Evolutionary conservation across 2,329 filamentous ascomycete species (phyloP).

Genomic region (Aspergillus arachidicola): DNA sequence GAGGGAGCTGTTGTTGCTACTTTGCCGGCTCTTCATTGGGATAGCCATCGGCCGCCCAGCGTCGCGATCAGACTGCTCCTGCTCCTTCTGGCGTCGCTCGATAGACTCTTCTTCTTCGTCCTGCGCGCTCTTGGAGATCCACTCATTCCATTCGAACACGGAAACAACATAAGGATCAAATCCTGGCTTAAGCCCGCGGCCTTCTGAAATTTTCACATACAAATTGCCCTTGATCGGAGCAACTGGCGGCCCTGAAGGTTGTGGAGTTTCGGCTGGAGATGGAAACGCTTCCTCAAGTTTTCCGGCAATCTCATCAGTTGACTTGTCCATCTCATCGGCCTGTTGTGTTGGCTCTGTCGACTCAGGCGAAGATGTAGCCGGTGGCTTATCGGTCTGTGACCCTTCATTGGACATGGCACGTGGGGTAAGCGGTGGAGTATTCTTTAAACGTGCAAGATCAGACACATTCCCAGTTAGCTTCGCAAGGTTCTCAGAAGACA

Average conservation of each 20-base stretch:
- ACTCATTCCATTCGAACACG: constrained; percentile 94
- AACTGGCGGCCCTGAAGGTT: constrained; percentile 60
- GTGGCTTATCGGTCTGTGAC: constrained; percentile 35
- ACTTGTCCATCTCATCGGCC: constrained; percentile 29
- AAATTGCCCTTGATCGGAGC: constrained; percentile 82
- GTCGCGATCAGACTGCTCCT: constrained; percentile 73
- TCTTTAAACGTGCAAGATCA: constrained; percentile 70
- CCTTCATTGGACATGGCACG: constrained; percentile 76
- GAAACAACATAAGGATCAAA: constrained; percentile 93
- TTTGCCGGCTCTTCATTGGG: constrained; percentile 94
- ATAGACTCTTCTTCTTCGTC: constrained; percentile 63
- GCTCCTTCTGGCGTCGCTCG: constrained; percentile 59
- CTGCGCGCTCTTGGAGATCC: constrained; percentile 85
- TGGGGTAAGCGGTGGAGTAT: constrained; percentile 86
- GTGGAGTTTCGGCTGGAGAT: constrained; percentile 26
- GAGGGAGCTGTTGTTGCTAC: constrained; percentile 84
- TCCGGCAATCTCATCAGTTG: constrained; percentile 38
- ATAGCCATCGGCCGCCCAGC: constrained; percentile 87
- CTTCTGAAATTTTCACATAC: constrained; percentile 85
- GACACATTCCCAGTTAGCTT: constrained; percentile 82
- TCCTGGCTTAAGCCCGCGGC: constrained; percentile 76
- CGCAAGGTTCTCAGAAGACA: constrained; percentile 48
- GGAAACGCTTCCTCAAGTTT: constrained; percentile 42
- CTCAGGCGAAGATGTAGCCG: constrained; percentile 27
- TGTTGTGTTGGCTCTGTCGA: constrained; percentile 21